A percentile compares a stretch with the other conserved stretches of the same genome.
Evolutionary conservation across 768 basidiomycete genomes (phyloP).

Genomic region (Leccinum variicolor): DNA sequence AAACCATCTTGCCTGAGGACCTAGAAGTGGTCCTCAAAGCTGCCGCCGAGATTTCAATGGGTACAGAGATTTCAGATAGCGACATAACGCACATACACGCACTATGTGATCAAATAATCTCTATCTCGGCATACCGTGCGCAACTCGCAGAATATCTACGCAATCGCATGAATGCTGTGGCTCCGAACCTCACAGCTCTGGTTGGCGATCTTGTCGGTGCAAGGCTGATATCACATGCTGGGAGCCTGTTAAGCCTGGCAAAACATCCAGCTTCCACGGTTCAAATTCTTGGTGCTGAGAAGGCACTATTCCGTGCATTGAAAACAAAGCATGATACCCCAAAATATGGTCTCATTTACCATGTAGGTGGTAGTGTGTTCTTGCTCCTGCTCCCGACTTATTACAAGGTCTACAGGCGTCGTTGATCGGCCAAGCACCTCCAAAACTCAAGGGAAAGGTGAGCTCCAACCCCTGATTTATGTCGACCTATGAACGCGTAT

Average conservation of each 20-base stretch:
- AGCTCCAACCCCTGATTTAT: constrained; percentile 35
- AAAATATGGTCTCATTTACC: constrained; percentile 99
- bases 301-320: constrained; percentile 71
- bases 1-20: constrained; percentile 92
- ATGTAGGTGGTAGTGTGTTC: constrained; percentile 49
- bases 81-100: constrained; percentile 97
- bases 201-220: constrained; percentile 79
- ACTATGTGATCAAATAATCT: constrained; percentile 97
- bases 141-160: constrained; percentile 96
- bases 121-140: constrained; percentile 90
- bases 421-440: constrained; percentile 93
- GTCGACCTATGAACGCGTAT: constrained; percentile 1
- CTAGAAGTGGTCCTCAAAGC: constrained; percentile 93
- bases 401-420: constrained; percentile 58
- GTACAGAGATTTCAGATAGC: constrained; percentile 96
- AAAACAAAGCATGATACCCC: constrained; percentile 94
- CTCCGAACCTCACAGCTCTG: constrained; percentile 89
- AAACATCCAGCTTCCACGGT: constrained; percentile 80
- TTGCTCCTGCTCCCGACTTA: constrained; percentile 2
- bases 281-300: constrained; percentile 75
- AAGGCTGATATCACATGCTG: constrained; percentile 70
- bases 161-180: constrained; percentile 97
- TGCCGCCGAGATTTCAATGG: constrained; percentile 98
- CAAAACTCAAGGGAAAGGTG: constrained; percentile 96
- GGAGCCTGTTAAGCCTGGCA: constrained; percentile 63